phyloP scores from a whole-genome alignment of 495 filamentous ascomycete genomes.

The Talaromyces ruber region DNA sequence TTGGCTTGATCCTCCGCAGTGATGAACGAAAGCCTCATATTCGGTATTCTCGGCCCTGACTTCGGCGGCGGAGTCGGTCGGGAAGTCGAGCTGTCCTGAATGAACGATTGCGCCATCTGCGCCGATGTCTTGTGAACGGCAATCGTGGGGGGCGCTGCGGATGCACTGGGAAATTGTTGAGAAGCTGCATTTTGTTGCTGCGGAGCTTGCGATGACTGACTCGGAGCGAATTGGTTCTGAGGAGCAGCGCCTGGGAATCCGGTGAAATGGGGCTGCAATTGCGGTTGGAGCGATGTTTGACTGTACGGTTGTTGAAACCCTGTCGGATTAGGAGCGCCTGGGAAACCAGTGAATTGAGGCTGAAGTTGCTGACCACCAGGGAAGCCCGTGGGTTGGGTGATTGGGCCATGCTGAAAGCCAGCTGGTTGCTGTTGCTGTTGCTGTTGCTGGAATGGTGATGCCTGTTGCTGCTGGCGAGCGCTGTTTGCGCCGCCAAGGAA shows the following conservation, averaged over 20 bases:
- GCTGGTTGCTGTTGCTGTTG: conserved; percentile 50
- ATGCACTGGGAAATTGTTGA: conserved; percentile 1
- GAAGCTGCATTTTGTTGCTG: conserved; percentile 37
- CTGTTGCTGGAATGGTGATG: conserved; percentile 35
- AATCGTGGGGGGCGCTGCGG: conserved; percentile 26
- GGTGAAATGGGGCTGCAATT: conserved; percentile 19
- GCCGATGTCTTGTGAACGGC: conserved; percentile 55
- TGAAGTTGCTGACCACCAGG: conserved; percentile 33
- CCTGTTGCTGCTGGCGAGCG: conserved; percentile 60
- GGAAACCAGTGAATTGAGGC: conserved; percentile 36
- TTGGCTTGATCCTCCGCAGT: conserved; percentile 93
- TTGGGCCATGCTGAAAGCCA: conserved; percentile 33
- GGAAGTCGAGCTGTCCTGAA: conserved; percentile 35
- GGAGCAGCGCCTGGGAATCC: not conserved
- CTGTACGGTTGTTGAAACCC: conserved; percentile 18
- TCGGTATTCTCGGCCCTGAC: conserved; percentile 72
- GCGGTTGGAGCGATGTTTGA: conserved; percentile 20
- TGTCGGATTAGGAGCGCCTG: conserved; percentile 36
- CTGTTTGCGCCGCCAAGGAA: conserved; percentile 70
- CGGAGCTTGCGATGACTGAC: conserved; percentile 14
- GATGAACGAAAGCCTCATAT: conserved; percentile 89
- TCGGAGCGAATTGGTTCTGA: conserved; percentile 2
- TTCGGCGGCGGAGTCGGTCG: conserved; percentile 44
- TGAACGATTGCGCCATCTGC: conserved; percentile 84
- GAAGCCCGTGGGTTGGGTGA: conserved; percentile 44